Conservation (phyloP, 164 flowering plant genomes). For the Magnolia officinalis region DNA sequence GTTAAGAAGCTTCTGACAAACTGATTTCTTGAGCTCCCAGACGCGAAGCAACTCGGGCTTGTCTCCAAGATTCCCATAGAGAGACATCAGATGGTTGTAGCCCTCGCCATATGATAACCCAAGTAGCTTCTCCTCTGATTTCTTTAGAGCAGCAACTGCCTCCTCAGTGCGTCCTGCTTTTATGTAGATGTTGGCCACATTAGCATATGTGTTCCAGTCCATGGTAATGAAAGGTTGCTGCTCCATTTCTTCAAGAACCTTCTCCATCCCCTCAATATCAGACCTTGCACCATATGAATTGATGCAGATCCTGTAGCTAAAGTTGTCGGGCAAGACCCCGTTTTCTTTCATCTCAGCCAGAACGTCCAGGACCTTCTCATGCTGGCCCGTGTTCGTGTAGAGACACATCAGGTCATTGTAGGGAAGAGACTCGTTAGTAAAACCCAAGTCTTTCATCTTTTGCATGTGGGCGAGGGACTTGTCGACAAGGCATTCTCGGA, state of each 20-base stretch:
- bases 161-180: slow-evolving; percentile 33
- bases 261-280: slow-evolving; percentile 37
- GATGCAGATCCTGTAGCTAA: slow-evolving; percentile 26
- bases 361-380: slow-evolving; percentile 39
- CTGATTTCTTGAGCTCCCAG: slow-evolving; percentile 32
- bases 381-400: slow-evolving; percentile 27
- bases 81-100: slow-evolving; percentile 23
- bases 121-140: slow-evolving; percentile 22
- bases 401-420: slow-evolving; percentile 40
- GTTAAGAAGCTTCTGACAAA: slow-evolving; percentile 20
- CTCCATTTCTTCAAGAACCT: slow-evolving; percentile 33
- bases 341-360: slow-evolving; percentile 47
- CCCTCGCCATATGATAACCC: not conserved
- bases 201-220: slow-evolving; percentile 32
- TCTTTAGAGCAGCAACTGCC: slow-evolving; percentile 27
- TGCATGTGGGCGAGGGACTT: slow-evolving; percentile 41
- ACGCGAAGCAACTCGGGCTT: slow-evolving; percentile 33
- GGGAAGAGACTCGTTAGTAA: slow-evolving; percentile 12
- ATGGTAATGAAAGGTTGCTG: slow-evolving; percentile 15
- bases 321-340: slow-evolving; percentile 29
- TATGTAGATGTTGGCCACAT: slow-evolving; percentile 38
- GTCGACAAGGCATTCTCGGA: slow-evolving; percentile 22
- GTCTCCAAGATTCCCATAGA: slow-evolving; percentile 34
- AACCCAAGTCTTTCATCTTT: slow-evolving; percentile 32
- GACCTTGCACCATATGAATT: slow-evolving; percentile 31